These are phyloP conservation scores for Candida maltosa DNA, from an alignment of 805 yeast species.

Conservation along the genomic window DNA sequence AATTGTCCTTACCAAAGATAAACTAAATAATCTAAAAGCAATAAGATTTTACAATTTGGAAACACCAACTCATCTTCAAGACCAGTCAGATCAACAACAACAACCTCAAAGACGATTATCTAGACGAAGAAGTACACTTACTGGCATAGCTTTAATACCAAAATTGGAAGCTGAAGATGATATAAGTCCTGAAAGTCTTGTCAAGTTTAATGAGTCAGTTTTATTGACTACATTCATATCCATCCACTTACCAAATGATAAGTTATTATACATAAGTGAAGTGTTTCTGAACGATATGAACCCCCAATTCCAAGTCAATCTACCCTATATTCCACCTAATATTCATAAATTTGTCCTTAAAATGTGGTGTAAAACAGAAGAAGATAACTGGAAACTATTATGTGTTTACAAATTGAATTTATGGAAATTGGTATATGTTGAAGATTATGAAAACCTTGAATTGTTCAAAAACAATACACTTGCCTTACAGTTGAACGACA, in stretches of 20 bases:
- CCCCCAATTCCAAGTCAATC: slow-evolving; percentile 4
- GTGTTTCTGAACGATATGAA: slow-evolving; percentile 5
- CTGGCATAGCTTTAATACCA: background rate
- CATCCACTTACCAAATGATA: slow-evolving; percentile 2
- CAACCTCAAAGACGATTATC: background rate
- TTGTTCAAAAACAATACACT: slow-evolving; percentile 18
- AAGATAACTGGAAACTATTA: slow-evolving; percentile 18
- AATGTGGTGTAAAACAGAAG: background rate
- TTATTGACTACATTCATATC: no score
- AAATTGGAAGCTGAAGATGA: no score
- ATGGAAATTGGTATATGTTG: slow-evolving; percentile 9
- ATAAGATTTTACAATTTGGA: slow-evolving; percentile 4
- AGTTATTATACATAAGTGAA: slow-evolving; percentile 7
- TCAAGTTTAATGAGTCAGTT: no score
- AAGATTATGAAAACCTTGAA: slow-evolving; percentile 3
- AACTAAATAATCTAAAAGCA: slow-evolving; percentile 3
- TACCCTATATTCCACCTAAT: slow-evolving; percentile 6
- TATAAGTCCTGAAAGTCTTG: no score
- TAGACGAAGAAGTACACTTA: background rate
- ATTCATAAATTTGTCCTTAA: slow-evolving; percentile 1
- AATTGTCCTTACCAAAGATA: background rate
- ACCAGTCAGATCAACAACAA: background rate
- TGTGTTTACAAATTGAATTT: slow-evolving; percentile 15
- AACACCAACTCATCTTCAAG: background rate
- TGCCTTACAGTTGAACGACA: slow-evolving; percentile 16